Evolutionary conservation across 768 basidiomycete genomes (phyloP).

Genomic region (Hericium erinaceus): DNA sequence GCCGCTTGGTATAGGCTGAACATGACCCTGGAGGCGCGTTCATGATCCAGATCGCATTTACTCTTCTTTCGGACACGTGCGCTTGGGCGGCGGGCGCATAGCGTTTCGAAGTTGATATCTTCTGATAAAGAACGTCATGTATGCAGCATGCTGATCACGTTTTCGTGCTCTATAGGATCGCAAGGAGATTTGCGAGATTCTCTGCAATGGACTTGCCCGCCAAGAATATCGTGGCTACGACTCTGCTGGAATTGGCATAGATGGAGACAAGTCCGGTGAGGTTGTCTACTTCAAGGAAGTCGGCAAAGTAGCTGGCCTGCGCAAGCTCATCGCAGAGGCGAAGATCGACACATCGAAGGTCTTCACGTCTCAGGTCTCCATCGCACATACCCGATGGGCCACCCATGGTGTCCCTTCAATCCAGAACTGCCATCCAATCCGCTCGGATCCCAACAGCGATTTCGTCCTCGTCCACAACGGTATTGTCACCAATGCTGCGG

Average conservation of each 20-base stretch:
- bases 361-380: slow-evolving; percentile 82
- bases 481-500: slow-evolving; percentile 90
- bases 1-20: too few species aligned
- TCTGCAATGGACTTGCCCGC: slow-evolving; percentile 84
- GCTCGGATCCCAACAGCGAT: slow-evolving; percentile 69
- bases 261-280: slow-evolving; percentile 77
- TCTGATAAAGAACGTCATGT: background rate
- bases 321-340: slow-evolving; percentile 77
- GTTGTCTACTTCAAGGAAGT: slow-evolving; percentile 93
- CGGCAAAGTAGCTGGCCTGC: slow-evolving; percentile 90
- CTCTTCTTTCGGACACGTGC: background rate
- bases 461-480: slow-evolving; percentile 98
- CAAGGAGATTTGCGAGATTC: slow-evolving; percentile 79
- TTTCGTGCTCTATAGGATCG: background rate
- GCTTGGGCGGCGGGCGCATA: background rate
- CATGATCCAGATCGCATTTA: background rate
- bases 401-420: slow-evolving; percentile 89
- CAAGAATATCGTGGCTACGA: slow-evolving; percentile 99
- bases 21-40: too few species aligned
- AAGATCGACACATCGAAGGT: slow-evolving; percentile 65
- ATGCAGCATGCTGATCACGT: background rate
- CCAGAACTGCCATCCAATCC: slow-evolving; percentile 91
- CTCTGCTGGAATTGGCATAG: slow-evolving; percentile 83
- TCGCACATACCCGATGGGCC: slow-evolving; percentile 99
- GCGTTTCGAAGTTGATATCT: background rate